Evolutionary conservation across 1,284 basidiomycete species (phyloP), one percentile per base, ranked within the genome.

Genomic region (Pseudomicrostroma phylloplanum): DNA sequence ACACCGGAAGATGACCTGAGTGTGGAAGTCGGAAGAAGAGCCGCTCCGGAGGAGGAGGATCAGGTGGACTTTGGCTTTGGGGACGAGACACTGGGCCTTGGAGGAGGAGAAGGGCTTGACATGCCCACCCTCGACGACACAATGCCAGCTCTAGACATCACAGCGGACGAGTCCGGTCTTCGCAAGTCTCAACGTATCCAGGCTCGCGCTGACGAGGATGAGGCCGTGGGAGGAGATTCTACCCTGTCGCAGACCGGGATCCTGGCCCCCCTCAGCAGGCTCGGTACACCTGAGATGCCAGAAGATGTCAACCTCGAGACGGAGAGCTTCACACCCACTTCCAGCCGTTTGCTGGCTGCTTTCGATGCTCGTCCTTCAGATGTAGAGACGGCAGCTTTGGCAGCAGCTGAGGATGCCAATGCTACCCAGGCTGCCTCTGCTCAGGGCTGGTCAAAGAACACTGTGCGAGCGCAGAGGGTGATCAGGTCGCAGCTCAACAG

Each of bases 401-500:
- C 82, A 19, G 85, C 85, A 71, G 79, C 79, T 56, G 81, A 83
- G 66, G 82, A 83, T 55, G 78, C 80, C 43, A 81, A 82, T 26
- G 77, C 73, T 4, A 82, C 81, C 15, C 21, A 13, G 19, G 51
- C 51, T 23, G 51, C 51, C 21, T 23, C 51, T 6, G 73, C 79
- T 6, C 78, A 70, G 88, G 89, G 7, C 89, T 90, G 79, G 91
- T 67, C 89, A 80, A 89, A 88, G 82, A 93, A 92, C 74, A 96
- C 93, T 0, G 84, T 90, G 53, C 92, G 91, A 80, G 93, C 93
- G 0, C 82, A 96, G 60, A 83, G 85, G n/a, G 82, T 97, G 63
- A 83, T 96, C 64, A 85, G 90, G 59, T 84, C 84, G 67, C 89
- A 92, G 75, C 80, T 96, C 48, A 53, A 62, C 60, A 73, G 64